phyloP scores from a whole-genome alignment of 768 basidiomycete species.

The Russula dissimulans region DNA sequence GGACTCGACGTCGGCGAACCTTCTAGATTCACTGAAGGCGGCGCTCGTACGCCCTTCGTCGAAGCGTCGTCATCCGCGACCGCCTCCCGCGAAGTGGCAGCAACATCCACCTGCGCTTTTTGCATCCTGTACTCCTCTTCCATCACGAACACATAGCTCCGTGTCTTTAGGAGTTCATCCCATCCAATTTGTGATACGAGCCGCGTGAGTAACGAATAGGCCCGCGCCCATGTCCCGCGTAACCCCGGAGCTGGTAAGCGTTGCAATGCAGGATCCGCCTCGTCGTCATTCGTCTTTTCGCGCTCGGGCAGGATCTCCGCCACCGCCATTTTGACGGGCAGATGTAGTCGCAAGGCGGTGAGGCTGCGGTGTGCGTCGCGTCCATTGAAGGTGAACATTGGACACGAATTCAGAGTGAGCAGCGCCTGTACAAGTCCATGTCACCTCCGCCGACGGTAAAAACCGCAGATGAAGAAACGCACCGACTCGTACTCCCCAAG shows the following conservation, averaged over 20 bases:
- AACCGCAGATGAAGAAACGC: not conserved
- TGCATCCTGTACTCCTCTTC: slow-evolving; percentile 99
- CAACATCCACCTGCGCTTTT: slow-evolving; percentile 72
- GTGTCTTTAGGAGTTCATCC: slow-evolving; percentile 94
- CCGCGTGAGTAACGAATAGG: slow-evolving; percentile 82
- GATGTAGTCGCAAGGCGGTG: slow-evolving; percentile 67
- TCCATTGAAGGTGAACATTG: slow-evolving; percentile 99
- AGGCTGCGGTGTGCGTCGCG: slow-evolving; percentile 86
- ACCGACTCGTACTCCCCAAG: slow-evolving; percentile 74
- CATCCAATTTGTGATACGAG: slow-evolving; percentile 94
- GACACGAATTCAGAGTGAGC: slow-evolving; percentile 95
- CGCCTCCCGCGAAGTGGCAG: slow-evolving; percentile 26
- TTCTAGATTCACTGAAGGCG: slow-evolving; percentile 20
- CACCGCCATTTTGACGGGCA: slow-evolving; percentile 80
- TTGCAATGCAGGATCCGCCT: slow-evolving; percentile 87
- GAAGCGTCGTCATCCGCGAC: slow-evolving; percentile 62
- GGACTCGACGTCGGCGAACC: slow-evolving; percentile 22
- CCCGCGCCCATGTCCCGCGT: slow-evolving; percentile 92
- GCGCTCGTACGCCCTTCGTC: slow-evolving; percentile 49
- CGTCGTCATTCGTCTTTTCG: slow-evolving; percentile 74
- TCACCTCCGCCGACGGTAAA: not conserved
- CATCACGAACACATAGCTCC: slow-evolving; percentile 97
- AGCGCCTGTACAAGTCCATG: slow-evolving; percentile 42
- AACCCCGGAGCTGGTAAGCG: slow-evolving; percentile 93
- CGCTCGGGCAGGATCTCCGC: slow-evolving; percentile 86